Evolutionary conservation across 2,329 filamentous ascomycete genomes (phyloP).

Genomic region (Drechslerella dactyloides): DNA sequence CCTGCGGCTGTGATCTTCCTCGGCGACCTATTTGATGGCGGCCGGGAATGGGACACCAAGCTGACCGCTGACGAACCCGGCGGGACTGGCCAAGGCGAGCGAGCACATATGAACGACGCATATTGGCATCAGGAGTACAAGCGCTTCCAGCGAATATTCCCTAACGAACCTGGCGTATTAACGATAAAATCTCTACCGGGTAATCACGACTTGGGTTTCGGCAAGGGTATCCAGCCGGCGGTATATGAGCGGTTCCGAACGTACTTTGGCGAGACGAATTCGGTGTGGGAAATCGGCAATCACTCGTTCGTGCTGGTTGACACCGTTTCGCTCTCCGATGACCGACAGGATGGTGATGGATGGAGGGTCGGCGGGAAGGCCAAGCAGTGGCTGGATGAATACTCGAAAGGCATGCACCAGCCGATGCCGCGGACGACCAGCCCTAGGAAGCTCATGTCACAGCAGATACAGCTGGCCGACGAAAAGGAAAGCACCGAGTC

Average conservation of each 20-base stretch:
- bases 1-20: constrained; percentile 90
- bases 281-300: constrained; percentile 89
- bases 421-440: constrained; percentile 55
- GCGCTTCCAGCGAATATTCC: constrained; percentile 85
- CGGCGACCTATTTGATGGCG: constrained; percentile 93
- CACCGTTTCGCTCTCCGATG: constrained; percentile 81
- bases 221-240: constrained; percentile 77
- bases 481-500: constrained; percentile 59
- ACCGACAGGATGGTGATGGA: constrained; percentile 71
- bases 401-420: constrained; percentile 66
- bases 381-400: constrained; percentile 66
- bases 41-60: constrained; percentile 86
- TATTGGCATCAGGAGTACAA: constrained; percentile 88
- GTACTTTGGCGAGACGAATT: constrained; percentile 90
- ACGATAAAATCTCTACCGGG: constrained; percentile 86
- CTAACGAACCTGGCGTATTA: constrained; percentile 70
- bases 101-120: constrained; percentile 71
- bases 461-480: constrained; percentile 59
- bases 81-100: constrained; percentile 30
- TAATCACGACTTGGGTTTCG: constrained; percentile 94
- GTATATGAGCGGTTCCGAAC: constrained; percentile 83
- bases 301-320: constrained; percentile 95
- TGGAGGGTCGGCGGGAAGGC: constrained; percentile 67
- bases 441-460: constrained; percentile 57
- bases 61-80: constrained; percentile 59